Percentiles rank a stretch among this genome's conserved stretches.
Evolutionary conservation across 257 asterid genomes (phyloP).

Genomic region (Lithospermum erythrorhizon): DNA sequence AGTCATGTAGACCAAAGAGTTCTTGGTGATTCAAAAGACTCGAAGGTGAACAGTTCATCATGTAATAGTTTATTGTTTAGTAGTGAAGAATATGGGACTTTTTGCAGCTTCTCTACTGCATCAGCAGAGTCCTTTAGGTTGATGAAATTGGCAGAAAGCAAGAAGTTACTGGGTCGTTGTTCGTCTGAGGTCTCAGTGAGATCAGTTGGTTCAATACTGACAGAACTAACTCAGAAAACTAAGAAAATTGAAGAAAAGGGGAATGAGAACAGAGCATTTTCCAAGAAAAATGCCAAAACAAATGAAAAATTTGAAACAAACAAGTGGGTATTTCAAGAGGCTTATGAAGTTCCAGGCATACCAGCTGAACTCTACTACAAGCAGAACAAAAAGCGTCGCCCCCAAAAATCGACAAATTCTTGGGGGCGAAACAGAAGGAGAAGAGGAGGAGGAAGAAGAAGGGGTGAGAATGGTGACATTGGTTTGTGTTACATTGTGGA

Average conservation of each 20-base stretch:
- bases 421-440: conserved; percentile 5
- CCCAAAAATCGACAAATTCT: conserved; percentile 8
- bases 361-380: conserved; percentile 22
- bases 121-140: neutral
- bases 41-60: neutral
- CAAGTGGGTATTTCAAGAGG: neutral
- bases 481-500: conserved; percentile 15
- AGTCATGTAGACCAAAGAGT: no score
- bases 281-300: neutral
- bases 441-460: conserved; percentile 9
- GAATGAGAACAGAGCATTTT: neutral
- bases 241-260: neutral
- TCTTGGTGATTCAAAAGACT: no score
- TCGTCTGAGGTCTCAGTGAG: neutral
- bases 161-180: neutral
- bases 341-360: conserved; percentile 1
- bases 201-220: neutral
- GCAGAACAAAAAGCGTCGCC: neutral
- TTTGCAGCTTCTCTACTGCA: neutral
- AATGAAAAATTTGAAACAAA: neutral
- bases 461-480: neutral
- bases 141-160: neutral
- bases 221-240: neutral
- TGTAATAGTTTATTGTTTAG: neutral
- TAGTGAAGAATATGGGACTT: neutral